Evolutionary conservation across 345 rosid species (phyloP).

Genomic region (Physaria fendleri): DNA sequence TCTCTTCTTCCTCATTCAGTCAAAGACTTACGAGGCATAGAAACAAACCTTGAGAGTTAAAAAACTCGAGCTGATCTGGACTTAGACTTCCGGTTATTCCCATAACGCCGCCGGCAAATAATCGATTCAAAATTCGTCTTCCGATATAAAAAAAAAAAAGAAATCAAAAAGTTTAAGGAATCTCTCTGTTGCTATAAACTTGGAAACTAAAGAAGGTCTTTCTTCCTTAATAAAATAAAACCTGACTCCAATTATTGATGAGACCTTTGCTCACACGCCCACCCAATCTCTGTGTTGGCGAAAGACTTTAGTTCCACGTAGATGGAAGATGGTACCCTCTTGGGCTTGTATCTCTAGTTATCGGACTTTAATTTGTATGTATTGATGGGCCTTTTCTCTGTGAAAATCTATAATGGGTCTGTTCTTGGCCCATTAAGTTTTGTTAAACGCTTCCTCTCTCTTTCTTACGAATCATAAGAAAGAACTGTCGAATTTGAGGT

Average conservation of each 20-base stretch:
- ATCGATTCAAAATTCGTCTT: neutral
- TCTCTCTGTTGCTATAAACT: no score
- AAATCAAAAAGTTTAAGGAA: no score
- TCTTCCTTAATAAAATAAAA: neutral
- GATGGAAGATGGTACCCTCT: neutral
- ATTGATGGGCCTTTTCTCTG: neutral
- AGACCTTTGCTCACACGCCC: neutral
- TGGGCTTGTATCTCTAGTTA: no score
- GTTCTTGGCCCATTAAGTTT: neutral
- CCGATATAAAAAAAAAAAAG: no score
- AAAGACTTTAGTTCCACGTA: neutral
- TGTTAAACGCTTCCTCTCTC: neutral
- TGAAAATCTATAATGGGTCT: neutral
- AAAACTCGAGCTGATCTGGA: conserved; percentile 56
- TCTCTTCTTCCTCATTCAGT: neutral
- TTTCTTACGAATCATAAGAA: neutral
- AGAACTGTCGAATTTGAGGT: neutral
- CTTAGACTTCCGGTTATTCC: conserved; percentile 45
- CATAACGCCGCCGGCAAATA: conserved; percentile 29
- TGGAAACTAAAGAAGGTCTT: no score
- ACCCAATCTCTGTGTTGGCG: neutral
- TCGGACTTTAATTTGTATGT: no score
- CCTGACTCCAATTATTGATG: neutral
- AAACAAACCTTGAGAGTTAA: conserved; percentile 41
- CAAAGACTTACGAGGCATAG: neutral